Evolutionary conservation across 768 basidiomycete genomes (phyloP), one percentile per base, ranked within the genome.

Genomic region (Calvatia gigantea): DNA sequence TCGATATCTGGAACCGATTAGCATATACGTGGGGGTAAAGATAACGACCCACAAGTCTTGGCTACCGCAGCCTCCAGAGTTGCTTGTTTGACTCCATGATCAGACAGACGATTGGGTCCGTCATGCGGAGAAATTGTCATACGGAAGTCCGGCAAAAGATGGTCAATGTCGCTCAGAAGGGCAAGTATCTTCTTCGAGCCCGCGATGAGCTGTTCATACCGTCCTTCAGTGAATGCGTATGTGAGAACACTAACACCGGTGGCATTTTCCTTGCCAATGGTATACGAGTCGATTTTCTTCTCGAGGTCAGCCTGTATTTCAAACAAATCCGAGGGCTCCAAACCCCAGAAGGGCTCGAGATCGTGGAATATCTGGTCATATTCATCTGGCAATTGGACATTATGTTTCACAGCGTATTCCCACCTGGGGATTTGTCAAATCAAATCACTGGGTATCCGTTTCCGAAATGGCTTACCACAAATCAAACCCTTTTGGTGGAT

Each of bases 401-500:
- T 72, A 68, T 94, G 81, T 46, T 84, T 76, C 64, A 75, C 73
- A n/a, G 83, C 90, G 66, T 77, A 79, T 37, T 72, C 61, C 77
- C 77, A 81, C 79, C 78, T 79, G 35, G 6, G 41, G 6, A 38
- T 19, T 21, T 31, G 35, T 27, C 3, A 29, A 28, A 6, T 21
- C 29, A 11, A 33, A 31, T 15, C 32, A 14, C n/a, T 17, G n/a
- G 28, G 25, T 2, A 7, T 15, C 14, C 17, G 21, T 15, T 23
- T 14, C 3, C 21, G 33, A 44, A 23, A 12, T 9, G 38, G 70
- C 73, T 73, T 73, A 94, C 93, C 94, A 96, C 29, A 79, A 73
- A 65, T 93, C 92, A 59, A 97, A 98, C 0, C 94, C 94, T 49
- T 79, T 81, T 0, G 95, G 94, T 4, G 94, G 95, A 45, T 82